Evolutionary conservation across 148 eudicot genomes (phyloP).

Genomic region (Arbutus unedo): DNA sequence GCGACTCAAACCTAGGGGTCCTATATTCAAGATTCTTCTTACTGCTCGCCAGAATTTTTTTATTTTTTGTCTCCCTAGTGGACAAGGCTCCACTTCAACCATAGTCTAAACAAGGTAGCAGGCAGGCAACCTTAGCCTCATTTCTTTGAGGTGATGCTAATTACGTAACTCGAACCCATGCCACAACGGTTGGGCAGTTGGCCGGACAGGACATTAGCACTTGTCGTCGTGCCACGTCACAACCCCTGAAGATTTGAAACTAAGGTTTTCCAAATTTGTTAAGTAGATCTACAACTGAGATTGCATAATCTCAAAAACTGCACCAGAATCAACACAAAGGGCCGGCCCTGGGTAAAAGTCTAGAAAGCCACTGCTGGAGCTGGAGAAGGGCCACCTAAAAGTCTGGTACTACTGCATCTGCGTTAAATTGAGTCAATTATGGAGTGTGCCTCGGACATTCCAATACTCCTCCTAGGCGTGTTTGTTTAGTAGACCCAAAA

Average conservation of each 20-base stretch:
- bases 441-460: too few species aligned
- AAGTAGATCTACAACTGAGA: not conserved
- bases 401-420: too few species aligned
- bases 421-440: too few species aligned
- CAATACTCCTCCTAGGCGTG: too few species aligned
- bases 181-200: not conserved
- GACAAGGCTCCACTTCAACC: not conserved
- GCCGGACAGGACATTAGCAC: not conserved
- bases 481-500: too few species aligned
- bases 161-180: not conserved
- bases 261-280: not conserved
- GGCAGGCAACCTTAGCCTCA: not conserved
- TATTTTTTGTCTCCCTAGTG: not conserved
- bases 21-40: not conserved
- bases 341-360: too few species aligned
- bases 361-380: too few species aligned
- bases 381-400: too few species aligned
- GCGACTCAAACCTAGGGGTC: not conserved
- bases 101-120: not conserved
- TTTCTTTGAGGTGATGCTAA: not conserved
- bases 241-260: not conserved
- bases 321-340: not conserved
- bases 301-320: not conserved
- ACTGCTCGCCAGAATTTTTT: not conserved
- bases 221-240: not conserved